Percentiles rank a stretch among this genome's conserved stretches.
phyloP scores from a whole-genome alignment of 2,329 filamentous ascomycete species.

The Diaporthe sp. region DNA sequence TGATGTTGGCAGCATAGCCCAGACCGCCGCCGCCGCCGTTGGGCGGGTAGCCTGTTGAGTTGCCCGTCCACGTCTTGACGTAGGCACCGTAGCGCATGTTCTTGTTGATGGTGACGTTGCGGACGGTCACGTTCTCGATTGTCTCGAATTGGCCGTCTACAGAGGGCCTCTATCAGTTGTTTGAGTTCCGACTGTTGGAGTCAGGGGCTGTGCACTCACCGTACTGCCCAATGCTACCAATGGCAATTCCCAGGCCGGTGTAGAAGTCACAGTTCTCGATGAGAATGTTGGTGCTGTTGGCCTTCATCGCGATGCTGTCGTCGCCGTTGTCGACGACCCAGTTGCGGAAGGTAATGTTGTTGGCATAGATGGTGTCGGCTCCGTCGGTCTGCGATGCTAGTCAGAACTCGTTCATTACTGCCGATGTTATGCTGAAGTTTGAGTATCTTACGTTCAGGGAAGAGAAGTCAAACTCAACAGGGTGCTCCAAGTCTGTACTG shows the following conservation, averaged over 20 bases:
- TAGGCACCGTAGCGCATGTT: constrained; percentile 36
- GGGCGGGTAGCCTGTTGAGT: constrained; percentile 28
- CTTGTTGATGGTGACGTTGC: constrained; percentile 51
- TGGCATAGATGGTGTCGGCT: constrained; percentile 32
- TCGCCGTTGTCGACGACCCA: constrained; percentile 39
- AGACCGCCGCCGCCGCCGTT: constrained; percentile 36
- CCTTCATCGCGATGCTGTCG: constrained; percentile 53
- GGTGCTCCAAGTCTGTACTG: constrained; percentile 30
- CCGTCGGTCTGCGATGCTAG: constrained; percentile 27
- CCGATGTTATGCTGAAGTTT: too few relatives aligned
- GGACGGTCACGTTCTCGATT: constrained; percentile 40
- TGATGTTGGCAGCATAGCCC: constrained; percentile 39
- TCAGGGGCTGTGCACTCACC: constrained; percentile 38
- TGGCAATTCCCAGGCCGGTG: constrained; percentile 49
- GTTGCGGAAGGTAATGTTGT: constrained; percentile 34
- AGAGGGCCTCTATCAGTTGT: neutral
- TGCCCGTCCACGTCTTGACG: constrained; percentile 36
- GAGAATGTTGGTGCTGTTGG: constrained; percentile 51
- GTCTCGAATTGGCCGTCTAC: constrained; percentile 29
- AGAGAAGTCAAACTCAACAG: constrained; percentile 34
- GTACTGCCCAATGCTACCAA: constrained; percentile 52
- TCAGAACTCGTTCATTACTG: neutral
- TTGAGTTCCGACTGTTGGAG: too few relatives aligned
- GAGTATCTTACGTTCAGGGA: constrained; percentile 29
- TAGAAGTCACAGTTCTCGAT: constrained; percentile 51